Percentiles rank a stretch among this genome's conserved stretches.
Conservation (phyloP, 768 basidiomycete species). For the Ramaria rubella region DNA sequence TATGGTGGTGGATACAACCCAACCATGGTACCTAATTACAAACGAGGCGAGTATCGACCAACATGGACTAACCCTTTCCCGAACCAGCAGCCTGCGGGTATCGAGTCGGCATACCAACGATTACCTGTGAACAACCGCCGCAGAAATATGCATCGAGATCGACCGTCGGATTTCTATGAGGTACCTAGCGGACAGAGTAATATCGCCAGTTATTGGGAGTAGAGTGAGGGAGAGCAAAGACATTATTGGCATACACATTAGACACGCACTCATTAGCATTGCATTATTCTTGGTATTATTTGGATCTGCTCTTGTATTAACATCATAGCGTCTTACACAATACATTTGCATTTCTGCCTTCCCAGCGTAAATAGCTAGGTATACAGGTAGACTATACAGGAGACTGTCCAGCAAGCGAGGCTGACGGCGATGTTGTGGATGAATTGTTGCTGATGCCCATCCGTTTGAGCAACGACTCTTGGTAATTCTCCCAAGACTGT, state of each 20-base stretch:
- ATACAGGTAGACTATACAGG: not conserved
- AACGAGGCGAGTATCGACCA: conserved; percentile 35
- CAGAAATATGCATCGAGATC: conserved; percentile 69
- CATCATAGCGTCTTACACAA: not conserved
- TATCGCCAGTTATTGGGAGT: conserved; percentile 75
- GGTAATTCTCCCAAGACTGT: conserved; percentile 73
- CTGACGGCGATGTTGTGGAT: conserved; percentile 3
- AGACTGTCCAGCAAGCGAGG: no score
- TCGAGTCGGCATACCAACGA: conserved; percentile 84
- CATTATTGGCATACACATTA: not conserved
- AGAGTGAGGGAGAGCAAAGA: not conserved
- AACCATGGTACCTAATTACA: conserved; percentile 33
- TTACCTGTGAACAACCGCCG: conserved; percentile 77
- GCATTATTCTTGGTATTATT: conserved; percentile 8
- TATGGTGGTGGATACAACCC: conserved; percentile 11
- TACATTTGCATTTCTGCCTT: conserved; percentile 9
- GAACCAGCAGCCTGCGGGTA: conserved; percentile 58
- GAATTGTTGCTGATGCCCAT: conserved; percentile 24
- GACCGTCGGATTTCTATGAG: conserved; percentile 80
- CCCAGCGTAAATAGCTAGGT: not conserved
- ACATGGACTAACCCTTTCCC: conserved; percentile 46
- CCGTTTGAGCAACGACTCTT: conserved; percentile 58
- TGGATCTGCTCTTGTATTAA: conserved; percentile 7
- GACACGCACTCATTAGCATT: conserved; percentile 1
- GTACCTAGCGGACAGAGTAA: conserved; percentile 56